phyloP scores from a whole-genome alignment of 2,329 filamentous ascomycete species.

The Ciborinia camelliae region DNA sequence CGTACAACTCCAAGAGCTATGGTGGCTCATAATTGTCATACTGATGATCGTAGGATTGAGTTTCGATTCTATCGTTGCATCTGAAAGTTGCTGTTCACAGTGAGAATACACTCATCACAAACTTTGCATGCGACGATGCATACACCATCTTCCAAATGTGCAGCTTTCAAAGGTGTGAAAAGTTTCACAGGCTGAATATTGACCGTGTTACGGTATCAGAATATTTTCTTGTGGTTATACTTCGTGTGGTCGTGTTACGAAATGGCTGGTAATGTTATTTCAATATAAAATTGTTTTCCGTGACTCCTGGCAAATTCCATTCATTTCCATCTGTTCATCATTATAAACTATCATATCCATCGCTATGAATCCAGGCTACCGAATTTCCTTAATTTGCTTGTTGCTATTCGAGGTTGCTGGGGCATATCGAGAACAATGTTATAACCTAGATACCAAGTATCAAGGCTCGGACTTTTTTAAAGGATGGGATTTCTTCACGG shows the following conservation, averaged over 20 bases:
- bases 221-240: neutral
- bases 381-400: neutral
- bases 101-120: neutral
- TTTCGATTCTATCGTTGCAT: neutral
- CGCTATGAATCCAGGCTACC: neutral
- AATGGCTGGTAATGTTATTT: neutral
- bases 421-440: neutral
- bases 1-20: too few species aligned
- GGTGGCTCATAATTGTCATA: too few species aligned
- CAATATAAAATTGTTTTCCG: neutral
- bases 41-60: too few species aligned
- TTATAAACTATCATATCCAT: neutral
- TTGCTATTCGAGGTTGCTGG: neutral
- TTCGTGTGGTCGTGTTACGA: neutral
- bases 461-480: conserved; percentile 2
- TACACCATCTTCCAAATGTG: neutral
- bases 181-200: neutral
- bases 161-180: neutral
- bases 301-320: neutral
- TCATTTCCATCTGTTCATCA: neutral
- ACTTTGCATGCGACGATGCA: neutral
- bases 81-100: neutral
- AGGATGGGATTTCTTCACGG: conserved; percentile 11
- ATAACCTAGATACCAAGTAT: conserved; percentile 1
- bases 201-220: neutral